Evolutionary conservation across 495 filamentous ascomycete genomes (phyloP), one percentile per base, ranked within the genome.

Genomic region (Penicillium riverlandense): DNA sequence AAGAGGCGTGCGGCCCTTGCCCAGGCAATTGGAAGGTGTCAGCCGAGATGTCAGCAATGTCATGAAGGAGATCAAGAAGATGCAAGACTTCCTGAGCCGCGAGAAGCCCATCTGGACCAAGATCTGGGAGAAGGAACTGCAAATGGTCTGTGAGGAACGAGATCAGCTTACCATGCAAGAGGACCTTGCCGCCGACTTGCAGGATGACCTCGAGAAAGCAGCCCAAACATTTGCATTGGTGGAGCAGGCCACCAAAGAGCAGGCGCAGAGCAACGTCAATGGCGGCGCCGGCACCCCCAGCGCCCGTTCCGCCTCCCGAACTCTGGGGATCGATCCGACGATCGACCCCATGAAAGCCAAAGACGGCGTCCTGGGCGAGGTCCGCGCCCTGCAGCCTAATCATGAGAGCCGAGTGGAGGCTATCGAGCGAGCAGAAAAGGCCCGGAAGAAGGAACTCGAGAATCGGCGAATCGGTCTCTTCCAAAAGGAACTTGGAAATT

Each of bases 21-120:
- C 91, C n/a, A 77, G 88, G 13, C 89, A 95, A 65, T 77, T 99
- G 43, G 90, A 96, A 61, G 71, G 63, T 35, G 90, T 96, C 12
- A 80, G 84, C 44, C 91, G 90, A 54, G 91, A 96, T 51, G 87
- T 97, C 45, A 81, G 84, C 45, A 59, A 70, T 44, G 83, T 88
- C 10, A 86, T 83, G 40, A 77, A 86, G 48, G 89, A 96, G 54
- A 82, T 99, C 35, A 95, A 89, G 79, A 90, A 88, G 70, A 86
- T 97, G 82, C 82, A 92, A 51, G 90, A 95, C 33, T 96, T 85
- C 71, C 76, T 97, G 60, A 84, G 83, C 52, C 75, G 75, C 16
- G 92, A 99, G 76, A 95, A 94, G 65, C 92, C 92, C 0, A 69
- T 95, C 37, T 99, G 92, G 88, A 94, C 86, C 16, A 95, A 95